Evolutionary conservation across 1,284 basidiomycete species (phyloP), one percentile per base, ranked within the genome.

Genomic region (Pseudozyma thailandica): DNA sequence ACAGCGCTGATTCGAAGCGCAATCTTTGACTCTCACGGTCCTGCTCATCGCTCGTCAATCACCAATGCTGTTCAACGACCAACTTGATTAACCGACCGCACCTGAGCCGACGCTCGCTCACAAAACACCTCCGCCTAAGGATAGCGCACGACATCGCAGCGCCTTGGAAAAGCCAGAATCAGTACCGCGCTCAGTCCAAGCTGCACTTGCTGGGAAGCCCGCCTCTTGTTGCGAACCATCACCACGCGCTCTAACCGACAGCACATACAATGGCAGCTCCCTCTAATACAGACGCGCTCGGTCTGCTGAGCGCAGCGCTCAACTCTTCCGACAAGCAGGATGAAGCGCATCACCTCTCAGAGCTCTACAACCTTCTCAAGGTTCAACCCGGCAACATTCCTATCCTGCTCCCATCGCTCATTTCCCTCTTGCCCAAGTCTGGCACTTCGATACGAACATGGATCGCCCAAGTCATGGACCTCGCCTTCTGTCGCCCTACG

Each of bases 381-480:
- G 31, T 64, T 26, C 72, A 76, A 49, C 78, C 78, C 7, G 74
- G 74, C 56, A 78, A 76, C 57, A 59, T 80, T 10, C 69, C 72
- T 10, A 74, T 73, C 51, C 62, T 80, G 6, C 42, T 78, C 10
- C 76, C 74, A 20, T 73, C 58, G 18, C 60, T 80, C 26, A 60
- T 77, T 21, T 60, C 60, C 18, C 63, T 80, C 35, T 43, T 80
- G 9, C 61, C 70, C 13, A 58, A 70, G 35, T 56, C 72, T 16
- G 49, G 62, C 50, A 48, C 60, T 18, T 48, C 52, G 6, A 41
- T 78, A 18, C 68, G 63, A 52, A 50, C 48, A 47, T 80, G 78
- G 78, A 75, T 80, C 33, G 69, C 65, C 23, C 63, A 75, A 31
- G 72, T 79, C 46, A 72, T 78, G 54, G 77, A 79, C 44, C 74